Conservation (phyloP, 73 alveolate species). For the Durusdinium trenchii region DNA sequence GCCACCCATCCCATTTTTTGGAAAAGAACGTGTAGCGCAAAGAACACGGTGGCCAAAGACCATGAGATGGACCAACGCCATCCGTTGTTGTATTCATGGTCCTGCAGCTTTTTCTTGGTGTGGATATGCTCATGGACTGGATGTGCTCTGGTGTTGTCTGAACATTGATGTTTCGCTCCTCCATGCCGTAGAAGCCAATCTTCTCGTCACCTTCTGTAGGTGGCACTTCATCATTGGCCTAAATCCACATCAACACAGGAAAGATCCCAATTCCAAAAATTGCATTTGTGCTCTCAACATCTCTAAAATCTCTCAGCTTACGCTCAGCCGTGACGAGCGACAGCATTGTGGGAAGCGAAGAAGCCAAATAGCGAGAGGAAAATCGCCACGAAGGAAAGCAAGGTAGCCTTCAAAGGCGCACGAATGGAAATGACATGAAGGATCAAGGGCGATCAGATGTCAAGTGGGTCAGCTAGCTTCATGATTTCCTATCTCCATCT, state of each 20-base stretch:
- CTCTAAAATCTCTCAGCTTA: not conserved
- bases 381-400: slow-evolving; percentile 37
- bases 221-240: not conserved
- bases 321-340: not conserved
- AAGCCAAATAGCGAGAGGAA: slow-evolving; percentile 57
- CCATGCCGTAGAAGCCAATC: slow-evolving; percentile 39
- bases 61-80: slow-evolving; percentile 31
- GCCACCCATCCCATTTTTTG: not conserved
- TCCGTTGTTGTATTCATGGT: slow-evolving; percentile 40
- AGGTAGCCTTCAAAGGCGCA: slow-evolving; percentile 10
- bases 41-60: slow-evolving; percentile 5
- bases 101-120: not conserved
- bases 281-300: not conserved
- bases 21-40: not conserved
- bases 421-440: not conserved
- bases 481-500: not conserved
- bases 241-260: not conserved
- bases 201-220: slow-evolving; percentile 28
- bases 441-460: not conserved
- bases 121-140: not conserved
- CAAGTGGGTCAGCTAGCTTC: not conserved
- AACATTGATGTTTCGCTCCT: not conserved
- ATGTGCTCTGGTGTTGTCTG: not conserved
- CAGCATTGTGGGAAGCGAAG: slow-evolving; percentile 82
- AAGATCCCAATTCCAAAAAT: not conserved